These are phyloP conservation scores for Alternaria longipes DNA, from an alignment of 2,329 filamentous ascomycete genomes.

Conservation along the genomic window DNA sequence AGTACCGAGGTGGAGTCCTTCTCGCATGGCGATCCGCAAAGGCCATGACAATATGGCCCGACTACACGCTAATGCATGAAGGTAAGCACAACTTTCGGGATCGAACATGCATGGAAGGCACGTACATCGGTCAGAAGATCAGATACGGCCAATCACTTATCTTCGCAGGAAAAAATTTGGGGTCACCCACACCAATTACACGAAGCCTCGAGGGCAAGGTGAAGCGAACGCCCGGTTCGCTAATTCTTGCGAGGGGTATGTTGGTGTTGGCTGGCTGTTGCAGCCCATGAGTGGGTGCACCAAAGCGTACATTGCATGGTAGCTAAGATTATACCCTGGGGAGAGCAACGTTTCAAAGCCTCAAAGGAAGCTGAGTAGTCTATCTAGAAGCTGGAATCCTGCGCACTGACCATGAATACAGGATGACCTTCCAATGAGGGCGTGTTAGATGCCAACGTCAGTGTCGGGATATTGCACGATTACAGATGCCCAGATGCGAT, in stretches of 20 bases:
- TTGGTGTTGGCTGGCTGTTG: neutral
- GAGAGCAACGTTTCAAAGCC: neutral
- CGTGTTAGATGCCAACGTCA: conserved; percentile 6
- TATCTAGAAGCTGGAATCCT: neutral
- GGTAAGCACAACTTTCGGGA: neutral
- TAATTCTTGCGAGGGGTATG: too few species aligned
- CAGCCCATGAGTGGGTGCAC: neutral
- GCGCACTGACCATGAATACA: conserved; percentile 2
- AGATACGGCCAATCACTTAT: neutral
- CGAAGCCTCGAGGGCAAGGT: neutral
- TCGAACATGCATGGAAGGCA: conserved; percentile 9
- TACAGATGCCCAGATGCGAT: neutral
- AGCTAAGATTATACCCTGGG: neutral
- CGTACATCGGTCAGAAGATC: conserved; percentile 7
- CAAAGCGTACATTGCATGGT: neutral
- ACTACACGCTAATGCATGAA: conserved; percentile 9
- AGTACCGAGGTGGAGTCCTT: neutral
- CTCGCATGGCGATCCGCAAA: neutral
- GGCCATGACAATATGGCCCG: neutral
- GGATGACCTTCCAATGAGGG: neutral
- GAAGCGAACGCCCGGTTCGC: conserved; percentile 6
- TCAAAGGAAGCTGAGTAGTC: neutral
- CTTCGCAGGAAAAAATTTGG: neutral
- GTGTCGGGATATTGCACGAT: conserved; percentile 10
- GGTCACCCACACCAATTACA: neutral